phyloP scores from a whole-genome alignment of 495 filamentous ascomycete genomes.

The Amphirosellinia nigrospora region DNA sequence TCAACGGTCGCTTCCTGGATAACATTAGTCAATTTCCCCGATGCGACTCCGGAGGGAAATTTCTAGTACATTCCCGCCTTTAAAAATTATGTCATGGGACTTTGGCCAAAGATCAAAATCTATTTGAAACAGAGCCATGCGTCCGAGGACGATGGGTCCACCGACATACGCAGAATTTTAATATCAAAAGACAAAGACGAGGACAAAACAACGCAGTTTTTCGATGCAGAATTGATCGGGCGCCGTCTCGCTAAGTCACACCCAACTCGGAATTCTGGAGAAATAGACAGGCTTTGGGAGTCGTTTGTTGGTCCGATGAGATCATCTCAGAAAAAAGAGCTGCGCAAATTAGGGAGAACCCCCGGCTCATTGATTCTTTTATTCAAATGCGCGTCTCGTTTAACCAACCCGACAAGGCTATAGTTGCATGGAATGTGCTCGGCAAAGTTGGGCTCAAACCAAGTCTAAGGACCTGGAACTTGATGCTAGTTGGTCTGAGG shows the following conservation, averaged over 20 bases:
- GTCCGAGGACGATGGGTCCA: slow-evolving; percentile 21
- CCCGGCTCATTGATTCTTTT: slow-evolving; percentile 60
- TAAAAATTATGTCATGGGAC: slow-evolving; percentile 29
- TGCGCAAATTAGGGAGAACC: slow-evolving; percentile 31
- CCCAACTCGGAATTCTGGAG: slow-evolving; percentile 1
- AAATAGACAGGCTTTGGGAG: slow-evolving; percentile 39
- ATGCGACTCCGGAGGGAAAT: slow-evolving; percentile 11
- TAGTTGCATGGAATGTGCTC: slow-evolving; percentile 67
- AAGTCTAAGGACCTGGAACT: slow-evolving; percentile 62
- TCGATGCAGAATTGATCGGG: slow-evolving; percentile 15
- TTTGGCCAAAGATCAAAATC: slow-evolving; percentile 32
- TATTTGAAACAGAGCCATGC: slow-evolving; percentile 18
- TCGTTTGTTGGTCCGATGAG: slow-evolving; percentile 37
- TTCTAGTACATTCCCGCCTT: slow-evolving; percentile 24
- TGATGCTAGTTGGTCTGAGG: slow-evolving; percentile 67
- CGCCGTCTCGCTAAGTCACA: slow-evolving; percentile 17
- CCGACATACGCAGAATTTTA: slow-evolving; percentile 23
- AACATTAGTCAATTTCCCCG: slow-evolving; percentile 25
- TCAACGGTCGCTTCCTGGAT: slow-evolving; percentile 33
- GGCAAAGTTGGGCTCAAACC: slow-evolving; percentile 55
- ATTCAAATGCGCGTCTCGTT: slow-evolving; percentile 58
- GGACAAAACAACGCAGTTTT: slow-evolving; percentile 17
- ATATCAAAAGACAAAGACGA: slow-evolving; percentile 24
- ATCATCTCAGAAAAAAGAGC: slow-evolving; percentile 30
- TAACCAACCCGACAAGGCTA: slow-evolving; percentile 51